These are phyloP conservation scores for Sporothrix humicola DNA, from an alignment of 2,329 filamentous ascomycete genomes.

Conservation along the genomic window DNA sequence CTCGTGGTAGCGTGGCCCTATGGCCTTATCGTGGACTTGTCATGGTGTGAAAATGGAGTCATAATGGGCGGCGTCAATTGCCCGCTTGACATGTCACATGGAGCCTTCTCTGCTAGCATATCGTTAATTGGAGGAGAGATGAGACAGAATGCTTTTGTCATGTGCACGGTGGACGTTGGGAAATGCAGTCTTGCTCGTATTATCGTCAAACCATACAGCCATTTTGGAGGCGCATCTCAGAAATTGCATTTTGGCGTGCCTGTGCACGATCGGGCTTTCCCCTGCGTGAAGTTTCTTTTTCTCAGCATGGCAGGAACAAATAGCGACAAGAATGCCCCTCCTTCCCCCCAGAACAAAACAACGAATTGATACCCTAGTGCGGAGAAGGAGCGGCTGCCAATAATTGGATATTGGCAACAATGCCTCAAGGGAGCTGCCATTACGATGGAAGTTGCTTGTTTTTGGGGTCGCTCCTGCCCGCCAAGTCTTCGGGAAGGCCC, in stretches of 20 bases:
- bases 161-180: not conserved
- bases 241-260: conserved; percentile 1
- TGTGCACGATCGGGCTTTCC: not conserved
- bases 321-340: not conserved
- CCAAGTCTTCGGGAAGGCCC: conserved; percentile 3
- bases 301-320: conserved; percentile 1
- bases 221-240: not conserved
- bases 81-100: not conserved
- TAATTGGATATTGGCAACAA: not conserved
- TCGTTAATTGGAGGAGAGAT: not conserved
- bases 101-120: not conserved
- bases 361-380: not conserved
- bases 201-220: not conserved
- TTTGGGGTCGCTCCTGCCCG: not conserved
- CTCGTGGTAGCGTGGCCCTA: not conserved
- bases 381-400: not conserved
- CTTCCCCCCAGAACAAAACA: not conserved
- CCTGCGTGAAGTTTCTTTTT: not conserved
- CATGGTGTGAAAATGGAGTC: not conserved
- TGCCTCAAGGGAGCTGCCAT: not conserved
- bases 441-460: not conserved
- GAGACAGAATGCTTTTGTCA: not conserved
- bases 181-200: not conserved
- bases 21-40: not conserved
- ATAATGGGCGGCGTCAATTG: not conserved